A percentile compares a stretch with the other conserved stretches of the same genome.
phyloP scores from a whole-genome alignment of 2,329 filamentous ascomycete species.

The Cladosporium sp. region DNA sequence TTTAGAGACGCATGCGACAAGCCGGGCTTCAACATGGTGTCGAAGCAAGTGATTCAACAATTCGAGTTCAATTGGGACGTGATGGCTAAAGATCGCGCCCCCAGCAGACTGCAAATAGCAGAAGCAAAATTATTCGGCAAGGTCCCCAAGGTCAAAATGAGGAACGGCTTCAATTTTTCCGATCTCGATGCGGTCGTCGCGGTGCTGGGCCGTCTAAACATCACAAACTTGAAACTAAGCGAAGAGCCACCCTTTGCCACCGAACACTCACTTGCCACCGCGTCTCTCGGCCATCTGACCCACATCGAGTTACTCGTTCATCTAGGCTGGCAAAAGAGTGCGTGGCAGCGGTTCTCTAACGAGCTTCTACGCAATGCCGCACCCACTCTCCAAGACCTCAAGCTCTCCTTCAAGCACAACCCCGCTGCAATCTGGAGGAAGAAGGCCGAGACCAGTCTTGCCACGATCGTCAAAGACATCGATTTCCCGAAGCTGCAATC shows the following conservation, averaged over 20 bases:
- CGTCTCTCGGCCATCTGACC: neutral
- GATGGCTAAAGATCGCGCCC: neutral
- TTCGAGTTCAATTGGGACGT: neutral
- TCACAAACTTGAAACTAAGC: neutral
- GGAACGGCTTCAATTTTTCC: neutral
- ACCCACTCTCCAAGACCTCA: neutral
- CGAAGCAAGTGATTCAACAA: neutral
- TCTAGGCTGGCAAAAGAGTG: neutral
- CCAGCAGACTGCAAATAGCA: neutral
- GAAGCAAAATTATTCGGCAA: neutral
- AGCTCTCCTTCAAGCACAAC: neutral
- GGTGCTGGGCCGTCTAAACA: neutral
- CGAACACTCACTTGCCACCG: neutral
- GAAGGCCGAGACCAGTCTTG: neutral
- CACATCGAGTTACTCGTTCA: neutral
- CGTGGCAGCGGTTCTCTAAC: neutral
- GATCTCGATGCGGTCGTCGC: conserved; percentile 1
- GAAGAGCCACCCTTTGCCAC: neutral
- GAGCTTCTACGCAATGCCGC: neutral
- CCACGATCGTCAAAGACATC: neutral
- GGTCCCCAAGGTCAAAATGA: neutral
- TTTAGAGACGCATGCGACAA: neutral
- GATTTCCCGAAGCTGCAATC: neutral
- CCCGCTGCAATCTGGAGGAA: neutral
- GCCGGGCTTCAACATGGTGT: conserved; percentile 14